phyloP scores from a whole-genome alignment of 1,284 basidiomycete species.

The Anthracocystis walkeri region DNA sequence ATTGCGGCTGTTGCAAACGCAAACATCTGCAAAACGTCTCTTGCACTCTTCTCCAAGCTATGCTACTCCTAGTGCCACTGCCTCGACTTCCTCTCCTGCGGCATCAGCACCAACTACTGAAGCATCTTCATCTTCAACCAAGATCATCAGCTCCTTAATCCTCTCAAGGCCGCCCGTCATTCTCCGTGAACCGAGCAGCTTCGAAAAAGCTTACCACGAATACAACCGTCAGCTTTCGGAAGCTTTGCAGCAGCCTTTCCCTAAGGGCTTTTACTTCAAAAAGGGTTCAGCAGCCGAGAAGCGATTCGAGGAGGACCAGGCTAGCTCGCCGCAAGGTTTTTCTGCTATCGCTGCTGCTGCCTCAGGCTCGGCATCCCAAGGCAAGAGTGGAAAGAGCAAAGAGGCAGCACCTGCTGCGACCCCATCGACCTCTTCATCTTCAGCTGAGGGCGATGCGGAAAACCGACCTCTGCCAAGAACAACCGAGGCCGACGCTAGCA shows the following conservation, averaged over 20 bases:
- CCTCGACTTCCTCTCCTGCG: constrained; percentile 20
- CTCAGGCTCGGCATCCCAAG: constrained; percentile 15
- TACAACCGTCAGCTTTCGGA: constrained; percentile 87
- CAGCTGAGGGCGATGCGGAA: constrained; percentile 71
- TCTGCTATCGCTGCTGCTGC: constrained; percentile 30
- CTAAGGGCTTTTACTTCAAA: constrained; percentile 94
- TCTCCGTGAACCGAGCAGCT: constrained; percentile 79
- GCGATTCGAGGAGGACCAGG: constrained; percentile 76
- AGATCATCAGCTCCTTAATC: constrained; percentile 74
- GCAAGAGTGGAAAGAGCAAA: constrained; percentile 21
- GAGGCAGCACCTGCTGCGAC: constrained; percentile 8
- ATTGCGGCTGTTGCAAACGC: constrained; percentile 28
- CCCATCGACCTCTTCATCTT: background rate
- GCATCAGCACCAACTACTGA: constrained; percentile 11
- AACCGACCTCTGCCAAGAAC: constrained; percentile 49
- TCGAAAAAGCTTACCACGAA: constrained; percentile 86
- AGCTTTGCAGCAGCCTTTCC: constrained; percentile 88
- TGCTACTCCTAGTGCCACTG: constrained; percentile 10
- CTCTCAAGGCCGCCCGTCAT: constrained; percentile 86
- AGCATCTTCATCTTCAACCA: constrained; percentile 23
- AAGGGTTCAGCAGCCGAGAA: constrained; percentile 87
- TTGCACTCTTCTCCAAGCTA: constrained; percentile 31
- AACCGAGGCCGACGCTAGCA: constrained; percentile 76
- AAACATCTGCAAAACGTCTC: constrained; percentile 21
- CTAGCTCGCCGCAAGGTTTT: constrained; percentile 40